phyloP scores from a whole-genome alignment of 257 asterid species.

The Buddleja alternifolia region DNA sequence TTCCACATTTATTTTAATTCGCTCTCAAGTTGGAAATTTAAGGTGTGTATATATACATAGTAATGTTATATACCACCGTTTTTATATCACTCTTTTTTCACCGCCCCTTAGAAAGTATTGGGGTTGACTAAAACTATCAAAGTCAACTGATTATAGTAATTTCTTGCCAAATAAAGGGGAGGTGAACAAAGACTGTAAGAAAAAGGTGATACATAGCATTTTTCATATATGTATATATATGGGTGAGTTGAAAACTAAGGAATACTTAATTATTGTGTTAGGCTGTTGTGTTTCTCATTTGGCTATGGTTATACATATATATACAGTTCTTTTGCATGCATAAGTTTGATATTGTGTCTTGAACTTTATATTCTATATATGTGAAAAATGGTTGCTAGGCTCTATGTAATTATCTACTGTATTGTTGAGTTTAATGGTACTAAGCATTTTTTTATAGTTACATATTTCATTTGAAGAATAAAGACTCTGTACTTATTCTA shows the following conservation, averaged over 20 bases:
- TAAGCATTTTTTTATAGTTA: not conserved
- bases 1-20: not conserved
- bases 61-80: too few species aligned
- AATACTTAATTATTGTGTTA: conserved; percentile 2
- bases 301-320: not conserved
- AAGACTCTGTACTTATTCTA: not conserved
- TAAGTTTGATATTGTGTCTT: not conserved
- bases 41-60: too few species aligned
- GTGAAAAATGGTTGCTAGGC: not conserved
- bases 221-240: not conserved
- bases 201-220: too few species aligned
- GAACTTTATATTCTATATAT: not conserved
- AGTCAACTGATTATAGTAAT: too few species aligned
- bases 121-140: too few species aligned
- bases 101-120: too few species aligned
- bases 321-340: conserved; percentile 21
- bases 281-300: not conserved
- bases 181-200: too few species aligned
- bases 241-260: not conserved
- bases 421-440: not conserved
- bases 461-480: not conserved
- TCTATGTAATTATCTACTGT: not conserved
- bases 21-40: conserved; percentile 10
- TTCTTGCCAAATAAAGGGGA: too few species aligned
- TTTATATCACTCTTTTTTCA: too few species aligned